Evolutionary conservation across 2,329 filamentous ascomycete genomes (phyloP).

Genomic region (Septoria petroselini): DNA sequence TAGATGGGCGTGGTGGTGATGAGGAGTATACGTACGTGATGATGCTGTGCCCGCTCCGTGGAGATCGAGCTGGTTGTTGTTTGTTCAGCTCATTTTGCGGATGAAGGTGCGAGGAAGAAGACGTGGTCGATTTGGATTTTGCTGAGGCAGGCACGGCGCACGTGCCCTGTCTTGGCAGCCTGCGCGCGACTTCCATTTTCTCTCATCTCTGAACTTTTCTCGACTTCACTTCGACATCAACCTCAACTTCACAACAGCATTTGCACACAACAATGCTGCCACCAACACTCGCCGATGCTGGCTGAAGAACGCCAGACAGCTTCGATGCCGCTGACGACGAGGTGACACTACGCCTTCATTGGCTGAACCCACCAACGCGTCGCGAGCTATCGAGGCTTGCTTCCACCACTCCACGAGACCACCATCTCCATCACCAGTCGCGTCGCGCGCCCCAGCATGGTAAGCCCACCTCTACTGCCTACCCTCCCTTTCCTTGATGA

Average conservation of each 20-base stretch:
- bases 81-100: slow-evolving; percentile 23
- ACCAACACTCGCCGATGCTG: background rate
- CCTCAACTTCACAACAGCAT: background rate
- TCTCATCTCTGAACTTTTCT: slow-evolving; percentile 9
- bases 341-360: background rate
- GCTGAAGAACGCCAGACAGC: background rate
- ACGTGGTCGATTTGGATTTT: background rate
- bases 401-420: too few species aligned
- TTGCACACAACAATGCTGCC: background rate
- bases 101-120: slow-evolving; percentile 6
- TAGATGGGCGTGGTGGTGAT: slow-evolving; percentile 3
- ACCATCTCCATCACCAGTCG: too few species aligned
- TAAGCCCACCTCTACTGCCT: slow-evolving; percentile 13
- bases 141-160: slow-evolving; percentile 3
- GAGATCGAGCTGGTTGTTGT: slow-evolving; percentile 10
- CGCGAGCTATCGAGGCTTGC: background rate
- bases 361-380: background rate
- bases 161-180: slow-evolving; percentile 3
- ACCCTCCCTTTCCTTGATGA: slow-evolving; percentile 28
- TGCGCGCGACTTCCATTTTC: slow-evolving; percentile 9
- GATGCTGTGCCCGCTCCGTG: slow-evolving; percentile 1
- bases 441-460: slow-evolving; percentile 3
- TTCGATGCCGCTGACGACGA: background rate
- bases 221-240: slow-evolving; percentile 12
- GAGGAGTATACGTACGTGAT: slow-evolving; percentile 11